phyloP scores from a whole-genome alignment of 2,329 filamentous ascomycete genomes.

The Ophiostoma populinum region DNA sequence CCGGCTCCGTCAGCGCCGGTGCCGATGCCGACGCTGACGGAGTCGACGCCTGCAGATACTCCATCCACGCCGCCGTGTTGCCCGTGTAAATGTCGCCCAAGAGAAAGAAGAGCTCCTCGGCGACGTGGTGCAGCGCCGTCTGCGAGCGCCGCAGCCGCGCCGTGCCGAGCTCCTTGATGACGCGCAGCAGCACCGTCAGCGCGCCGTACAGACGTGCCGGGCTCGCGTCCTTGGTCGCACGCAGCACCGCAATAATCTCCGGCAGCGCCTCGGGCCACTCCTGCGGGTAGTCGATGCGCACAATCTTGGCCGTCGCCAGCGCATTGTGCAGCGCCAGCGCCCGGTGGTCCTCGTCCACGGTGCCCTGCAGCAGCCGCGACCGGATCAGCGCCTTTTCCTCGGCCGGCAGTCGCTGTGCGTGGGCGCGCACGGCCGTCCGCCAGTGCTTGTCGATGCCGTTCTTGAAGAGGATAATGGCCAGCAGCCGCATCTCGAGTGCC shows the following conservation, averaged over 20 bases:
- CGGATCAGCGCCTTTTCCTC: conserved; percentile 67
- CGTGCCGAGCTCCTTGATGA: conserved; percentile 80
- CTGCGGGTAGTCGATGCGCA: conserved; percentile 73
- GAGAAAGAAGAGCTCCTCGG: conserved; percentile 70
- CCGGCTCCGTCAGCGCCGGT: conserved; percentile 29
- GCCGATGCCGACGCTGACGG: neutral
- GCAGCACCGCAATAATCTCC: conserved; percentile 46
- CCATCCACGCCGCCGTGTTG: conserved; percentile 53
- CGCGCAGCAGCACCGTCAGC: conserved; percentile 62
- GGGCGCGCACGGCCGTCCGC: conserved; percentile 41
- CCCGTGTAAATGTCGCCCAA: conserved; percentile 63
- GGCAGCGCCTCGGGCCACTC: conserved; percentile 59
- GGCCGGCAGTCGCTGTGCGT: conserved; percentile 46
- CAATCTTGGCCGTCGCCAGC: conserved; percentile 70
- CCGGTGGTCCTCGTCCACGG: conserved; percentile 57
- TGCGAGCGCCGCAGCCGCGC: conserved; percentile 60
- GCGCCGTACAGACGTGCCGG: conserved; percentile 52
- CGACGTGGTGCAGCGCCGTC: conserved; percentile 56
- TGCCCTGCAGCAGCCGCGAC: conserved; percentile 55
- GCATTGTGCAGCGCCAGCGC: conserved; percentile 76
- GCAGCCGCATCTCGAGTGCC: conserved; percentile 63
- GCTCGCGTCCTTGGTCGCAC: conserved; percentile 37
- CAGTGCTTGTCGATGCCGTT: conserved; percentile 94
- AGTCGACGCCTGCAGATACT: conserved; percentile 30
- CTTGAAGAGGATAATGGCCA: conserved; percentile 86